phyloP scores from a whole-genome alignment of 768 basidiomycete genomes.

The Lentinula lateritia region DNA sequence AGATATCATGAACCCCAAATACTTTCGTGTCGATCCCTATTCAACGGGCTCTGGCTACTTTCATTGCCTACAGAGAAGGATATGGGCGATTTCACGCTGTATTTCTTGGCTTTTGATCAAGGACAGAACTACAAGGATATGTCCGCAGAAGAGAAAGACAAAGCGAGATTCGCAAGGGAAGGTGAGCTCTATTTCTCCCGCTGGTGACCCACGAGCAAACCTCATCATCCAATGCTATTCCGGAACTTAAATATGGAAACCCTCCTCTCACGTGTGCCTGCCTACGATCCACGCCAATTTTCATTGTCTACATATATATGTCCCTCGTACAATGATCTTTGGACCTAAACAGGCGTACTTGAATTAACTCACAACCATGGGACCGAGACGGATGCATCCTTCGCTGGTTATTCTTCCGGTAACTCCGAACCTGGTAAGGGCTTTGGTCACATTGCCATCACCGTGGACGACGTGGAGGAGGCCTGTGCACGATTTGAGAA shows the following conservation, averaged over 20 bases:
- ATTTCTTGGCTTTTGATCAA: slow-evolving; percentile 81
- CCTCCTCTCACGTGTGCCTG: neutral
- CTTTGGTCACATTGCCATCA: slow-evolving; percentile 88
- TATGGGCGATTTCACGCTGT: slow-evolving; percentile 65
- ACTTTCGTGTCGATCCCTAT: neutral
- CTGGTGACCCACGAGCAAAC: neutral
- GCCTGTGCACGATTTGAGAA: slow-evolving; percentile 82
- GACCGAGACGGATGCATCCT: slow-evolving; percentile 72
- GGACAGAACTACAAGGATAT: slow-evolving; percentile 36
- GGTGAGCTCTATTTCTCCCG: slow-evolving; percentile 33
- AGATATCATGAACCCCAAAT: slow-evolving; percentile 6
- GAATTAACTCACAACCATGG: slow-evolving; percentile 90
- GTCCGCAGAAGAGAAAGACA: slow-evolving; percentile 47
- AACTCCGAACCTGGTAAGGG: slow-evolving; percentile 77
- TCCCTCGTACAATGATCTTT: neutral
- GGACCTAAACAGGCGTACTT: slow-evolving; percentile 50
- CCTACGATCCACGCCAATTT: neutral
- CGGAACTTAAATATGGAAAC: neutral
- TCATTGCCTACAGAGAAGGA: slow-evolving; percentile 37
- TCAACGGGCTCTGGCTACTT: neutral
- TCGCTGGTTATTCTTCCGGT: slow-evolving; percentile 81
- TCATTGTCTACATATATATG: neutral
- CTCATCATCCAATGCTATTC: neutral
- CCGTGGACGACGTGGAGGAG: slow-evolving; percentile 75
- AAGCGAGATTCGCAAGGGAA: slow-evolving; percentile 55